A percentile compares a stretch with the other conserved stretches of the same genome.
These are phyloP conservation scores for Raphidocelis subcapitata DNA, from an alignment of 139 green algal genomes.

Conservation along the genomic window DNA sequence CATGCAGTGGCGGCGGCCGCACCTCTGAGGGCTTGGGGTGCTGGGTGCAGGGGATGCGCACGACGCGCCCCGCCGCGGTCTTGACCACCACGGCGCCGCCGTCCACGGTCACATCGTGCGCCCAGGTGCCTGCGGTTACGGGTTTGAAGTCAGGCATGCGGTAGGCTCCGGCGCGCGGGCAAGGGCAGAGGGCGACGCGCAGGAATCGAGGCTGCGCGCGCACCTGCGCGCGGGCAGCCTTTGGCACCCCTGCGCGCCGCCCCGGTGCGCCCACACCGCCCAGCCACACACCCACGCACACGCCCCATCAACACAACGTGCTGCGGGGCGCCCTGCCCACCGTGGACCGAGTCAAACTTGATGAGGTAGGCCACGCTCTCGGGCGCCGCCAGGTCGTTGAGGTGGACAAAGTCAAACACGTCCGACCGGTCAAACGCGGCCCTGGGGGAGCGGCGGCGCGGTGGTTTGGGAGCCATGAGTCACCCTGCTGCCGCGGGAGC, in stretches of 20 bases:
- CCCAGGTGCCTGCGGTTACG: conserved; percentile 46
- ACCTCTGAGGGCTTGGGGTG: conserved; percentile 35
- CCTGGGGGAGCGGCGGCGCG: no score
- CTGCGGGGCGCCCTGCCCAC: conserved; percentile 26
- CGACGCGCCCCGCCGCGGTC: conserved; percentile 7
- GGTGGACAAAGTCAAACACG: conserved; percentile 65
- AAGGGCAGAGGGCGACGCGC: no score
- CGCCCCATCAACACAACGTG: not conserved
- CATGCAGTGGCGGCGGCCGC: not conserved
- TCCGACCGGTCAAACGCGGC: conserved; percentile 49
- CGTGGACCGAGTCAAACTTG: conserved; percentile 82
- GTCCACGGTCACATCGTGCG: conserved; percentile 41
- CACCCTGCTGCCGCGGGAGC: no score
- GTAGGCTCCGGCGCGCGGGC: no score
- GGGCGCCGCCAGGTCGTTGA: conserved; percentile 73
- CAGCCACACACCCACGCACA: not conserved
- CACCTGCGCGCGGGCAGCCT: no score
- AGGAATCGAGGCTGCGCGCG: no score
- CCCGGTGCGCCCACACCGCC: no score
- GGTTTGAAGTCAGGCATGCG: no score
- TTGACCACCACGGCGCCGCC: conserved; percentile 52
- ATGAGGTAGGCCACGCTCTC: conserved; percentile 78
- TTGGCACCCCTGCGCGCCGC: no score
- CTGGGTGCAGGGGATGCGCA: conserved; percentile 47
- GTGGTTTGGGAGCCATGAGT: no score